Base-by-base conservation (phyloP, 805 yeast species). In the Teunomyces funiuensis region DNA sequence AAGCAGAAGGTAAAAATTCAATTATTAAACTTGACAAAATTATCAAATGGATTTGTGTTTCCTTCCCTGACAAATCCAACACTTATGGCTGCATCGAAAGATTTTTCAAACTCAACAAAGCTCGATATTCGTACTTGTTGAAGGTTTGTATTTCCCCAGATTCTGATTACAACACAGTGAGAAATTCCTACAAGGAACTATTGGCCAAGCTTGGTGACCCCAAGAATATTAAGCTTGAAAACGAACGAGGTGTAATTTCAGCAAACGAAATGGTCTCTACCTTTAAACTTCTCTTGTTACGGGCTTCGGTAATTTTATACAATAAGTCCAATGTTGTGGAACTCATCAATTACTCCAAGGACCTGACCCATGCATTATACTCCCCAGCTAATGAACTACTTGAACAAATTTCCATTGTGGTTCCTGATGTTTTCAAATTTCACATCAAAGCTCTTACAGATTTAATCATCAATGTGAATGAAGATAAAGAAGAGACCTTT, bases 351-450 rank as follows among this genome's bases (percentile, higher is more conserved):
- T 52, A 69, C 26, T 63, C 77, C 5, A 71, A 68, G 41, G 68
- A 75, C 37, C 37, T 58, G 2, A 39, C 50, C 5, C 54, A 59
- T 34, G 50, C 59, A 9, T 53, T 65, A 49, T 49, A 54, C 29
- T 38, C 58, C 5, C 48, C 61, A 19, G 73, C 89, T 0, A 76
- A 79, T 41, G 78, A 73, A 37, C 48, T 85, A 3, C 60, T 88
- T 18, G 81, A 80, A 43, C 69, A 76, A 30, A 76, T 86, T 2
- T 80, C 95, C 0, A 52, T 58, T 2, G 69, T 75, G 3, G 65
- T 77, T 36, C 96, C 96, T 0, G 73, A 74, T 10, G 79, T 83
- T 1, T 73, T 88, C 56, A 77, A 77, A 50, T 72, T 74, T 25
- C 86, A 86, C 51, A 66, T 83, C 7, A 61, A 69, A 4, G 71